phyloP scores from a whole-genome alignment of 768 basidiomycete species.

The Mycena galericulata region DNA sequence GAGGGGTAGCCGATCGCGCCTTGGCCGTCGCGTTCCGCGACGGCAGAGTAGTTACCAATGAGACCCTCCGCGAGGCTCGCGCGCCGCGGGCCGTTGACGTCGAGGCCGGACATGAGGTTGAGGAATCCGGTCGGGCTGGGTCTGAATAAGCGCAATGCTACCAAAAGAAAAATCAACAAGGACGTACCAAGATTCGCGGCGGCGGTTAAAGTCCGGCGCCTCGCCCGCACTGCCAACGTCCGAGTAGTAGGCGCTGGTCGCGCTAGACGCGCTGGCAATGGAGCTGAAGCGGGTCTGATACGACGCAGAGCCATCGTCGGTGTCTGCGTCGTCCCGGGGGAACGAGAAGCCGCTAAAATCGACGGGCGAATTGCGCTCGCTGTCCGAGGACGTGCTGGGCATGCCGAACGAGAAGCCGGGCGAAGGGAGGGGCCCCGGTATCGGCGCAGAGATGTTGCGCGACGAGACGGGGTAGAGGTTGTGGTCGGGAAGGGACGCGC shows the following conservation, averaged over 20 bases:
- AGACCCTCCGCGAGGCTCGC: constrained; percentile 35
- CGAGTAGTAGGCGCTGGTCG: constrained; percentile 62
- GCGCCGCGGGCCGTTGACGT: constrained; percentile 47
- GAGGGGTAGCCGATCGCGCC: constrained; percentile 26
- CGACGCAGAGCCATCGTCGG: constrained; percentile 59
- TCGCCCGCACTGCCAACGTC: constrained; percentile 55
- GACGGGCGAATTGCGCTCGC: constrained; percentile 69
- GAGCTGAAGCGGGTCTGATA: constrained; percentile 72
- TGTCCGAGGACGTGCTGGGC: constrained; percentile 60
- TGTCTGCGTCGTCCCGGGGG: constrained; percentile 61
- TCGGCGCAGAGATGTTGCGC: constrained; percentile 56
- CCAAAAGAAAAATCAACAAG: constrained; percentile 23
- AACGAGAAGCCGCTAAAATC: constrained; percentile 57
- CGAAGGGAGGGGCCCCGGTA: constrained; percentile 70
- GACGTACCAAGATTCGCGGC: constrained; percentile 58
- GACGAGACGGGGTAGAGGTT: constrained; percentile 61
- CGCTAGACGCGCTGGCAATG: constrained; percentile 70
- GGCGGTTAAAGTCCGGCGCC: constrained; percentile 43
- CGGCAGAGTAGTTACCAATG: constrained; percentile 19
- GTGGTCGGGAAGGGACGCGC: constrained; percentile 64
- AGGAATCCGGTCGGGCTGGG: constrained; percentile 53
- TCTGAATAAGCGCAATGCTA: constrained; percentile 3
- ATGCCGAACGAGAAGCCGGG: constrained; percentile 75
- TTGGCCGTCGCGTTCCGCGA: constrained; percentile 5
- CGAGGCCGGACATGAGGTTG: constrained; percentile 57